Evolutionary conservation across 164 flowering plant species (phyloP).

Genomic region (Tetrastigma voinierianum): DNA sequence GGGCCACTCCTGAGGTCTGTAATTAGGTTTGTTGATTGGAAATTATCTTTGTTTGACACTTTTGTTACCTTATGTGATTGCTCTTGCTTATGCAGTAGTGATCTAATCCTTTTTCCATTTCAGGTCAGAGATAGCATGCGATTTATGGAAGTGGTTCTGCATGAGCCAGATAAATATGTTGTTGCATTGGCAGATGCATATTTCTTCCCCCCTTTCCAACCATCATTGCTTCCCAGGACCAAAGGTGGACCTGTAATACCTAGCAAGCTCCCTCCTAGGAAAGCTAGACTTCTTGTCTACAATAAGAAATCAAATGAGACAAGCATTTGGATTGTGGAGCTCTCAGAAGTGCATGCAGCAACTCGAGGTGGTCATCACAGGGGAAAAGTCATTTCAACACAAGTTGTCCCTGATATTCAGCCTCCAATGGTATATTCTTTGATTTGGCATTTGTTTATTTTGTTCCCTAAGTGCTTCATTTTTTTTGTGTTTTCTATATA

Average conservation of each 20-base stretch:
- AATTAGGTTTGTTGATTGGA: not conserved
- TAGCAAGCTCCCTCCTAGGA: constrained; percentile 79
- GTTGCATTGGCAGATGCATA: constrained; percentile 96
- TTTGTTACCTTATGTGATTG: too few relatives aligned
- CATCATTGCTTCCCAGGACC: constrained; percentile 75
- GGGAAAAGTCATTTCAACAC: constrained; percentile 81
- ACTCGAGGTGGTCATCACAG: constrained; percentile 96
- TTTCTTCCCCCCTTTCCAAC: constrained; percentile 94
- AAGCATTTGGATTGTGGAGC: constrained; percentile 78
- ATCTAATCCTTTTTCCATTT: constrained; percentile 8
- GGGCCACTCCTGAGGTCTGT: constrained; percentile 92
- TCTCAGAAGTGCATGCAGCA: constrained; percentile 85
- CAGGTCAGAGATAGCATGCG: constrained; percentile 95
- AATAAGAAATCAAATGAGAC: constrained; percentile 83
- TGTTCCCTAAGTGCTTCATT: too few relatives aligned
- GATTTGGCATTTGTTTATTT: not conserved
- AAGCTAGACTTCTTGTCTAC: constrained; percentile 81
- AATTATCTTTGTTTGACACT: not conserved
- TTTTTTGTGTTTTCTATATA: not conserved
- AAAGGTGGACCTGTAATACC: constrained; percentile 87
- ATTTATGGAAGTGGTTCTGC: constrained; percentile 80
- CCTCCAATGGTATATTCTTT: constrained; percentile 76
- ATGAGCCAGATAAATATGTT: constrained; percentile 80
- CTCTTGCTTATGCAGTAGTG: too few relatives aligned
- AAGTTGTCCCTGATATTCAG: constrained; percentile 85